Evolutionary conservation across 441 rosid species (phyloP).

Genomic region (Codiaeum variegatum): DNA sequence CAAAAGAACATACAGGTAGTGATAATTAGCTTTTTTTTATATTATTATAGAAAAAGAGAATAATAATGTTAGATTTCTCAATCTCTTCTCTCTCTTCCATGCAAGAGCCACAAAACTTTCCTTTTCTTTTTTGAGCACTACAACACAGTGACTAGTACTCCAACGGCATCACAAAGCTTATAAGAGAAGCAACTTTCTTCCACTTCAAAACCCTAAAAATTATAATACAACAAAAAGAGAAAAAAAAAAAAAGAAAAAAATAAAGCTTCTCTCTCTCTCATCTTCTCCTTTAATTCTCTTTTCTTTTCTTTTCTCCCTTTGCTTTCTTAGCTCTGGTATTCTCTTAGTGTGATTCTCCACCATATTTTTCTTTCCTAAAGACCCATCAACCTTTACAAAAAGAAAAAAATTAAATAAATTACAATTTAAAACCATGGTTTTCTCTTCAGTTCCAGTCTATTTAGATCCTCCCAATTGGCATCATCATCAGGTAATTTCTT

Average conservation of each 20-base stretch:
- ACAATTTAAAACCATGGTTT: slow-evolving; percentile 60
- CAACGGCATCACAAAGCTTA: slow-evolving; percentile 36
- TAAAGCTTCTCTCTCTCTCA: slow-evolving; percentile 19
- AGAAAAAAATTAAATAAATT: slow-evolving; percentile 33
- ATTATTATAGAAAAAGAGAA: background rate
- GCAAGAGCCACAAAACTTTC: slow-evolving; percentile 29
- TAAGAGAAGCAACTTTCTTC: slow-evolving; percentile 35
- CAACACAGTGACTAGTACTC: slow-evolving; percentile 10
- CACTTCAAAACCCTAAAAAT: slow-evolving; percentile 46
- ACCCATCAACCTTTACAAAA: slow-evolving; percentile 52
- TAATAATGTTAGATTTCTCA: slow-evolving; percentile 9
- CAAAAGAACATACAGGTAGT: slow-evolving; percentile 32
- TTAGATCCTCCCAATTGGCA: slow-evolving; percentile 96
- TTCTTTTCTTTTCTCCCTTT: slow-evolving; percentile 29
- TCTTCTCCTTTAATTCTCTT: slow-evolving; percentile 33
- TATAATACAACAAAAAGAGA: slow-evolving; percentile 41
- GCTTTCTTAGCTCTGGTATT: slow-evolving; percentile 45
- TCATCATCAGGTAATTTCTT: slow-evolving; percentile 56
- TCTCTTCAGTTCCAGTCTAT: slow-evolving; percentile 86
- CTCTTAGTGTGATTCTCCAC: slow-evolving; percentile 59
- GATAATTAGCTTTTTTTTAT: slow-evolving; percentile 20
- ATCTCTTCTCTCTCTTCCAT: slow-evolving; percentile 30
- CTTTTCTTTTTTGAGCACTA: slow-evolving; percentile 30
- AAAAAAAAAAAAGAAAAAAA: slow-evolving; percentile 3
- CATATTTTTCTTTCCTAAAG: slow-evolving; percentile 39